Evolutionary conservation across 2,329 filamentous ascomycete species (phyloP).

Genomic region (Fusarium sp.): DNA sequence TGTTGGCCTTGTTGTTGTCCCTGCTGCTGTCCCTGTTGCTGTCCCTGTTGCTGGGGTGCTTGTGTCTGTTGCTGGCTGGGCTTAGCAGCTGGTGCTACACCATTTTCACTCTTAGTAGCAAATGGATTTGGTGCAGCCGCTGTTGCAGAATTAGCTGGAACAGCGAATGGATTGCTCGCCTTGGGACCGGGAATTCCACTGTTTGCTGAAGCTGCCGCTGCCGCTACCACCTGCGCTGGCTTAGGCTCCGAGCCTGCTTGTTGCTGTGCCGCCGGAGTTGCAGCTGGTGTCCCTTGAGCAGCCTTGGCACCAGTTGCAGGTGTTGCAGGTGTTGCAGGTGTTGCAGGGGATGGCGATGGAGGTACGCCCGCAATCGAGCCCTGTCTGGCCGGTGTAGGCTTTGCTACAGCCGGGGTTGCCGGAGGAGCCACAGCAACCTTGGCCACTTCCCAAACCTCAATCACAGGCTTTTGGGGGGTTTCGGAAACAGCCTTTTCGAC

Average conservation of each 20-base stretch:
- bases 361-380: conserved; percentile 33
- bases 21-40: conserved; percentile 15
- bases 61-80: conserved; percentile 24
- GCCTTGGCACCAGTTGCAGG: conserved; percentile 13
- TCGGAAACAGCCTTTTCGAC: conserved; percentile 85
- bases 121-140: conserved; percentile 44
- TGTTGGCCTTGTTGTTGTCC: conserved; percentile 29
- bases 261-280: conserved; percentile 21
- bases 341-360: conserved; percentile 38
- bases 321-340: conserved; percentile 17
- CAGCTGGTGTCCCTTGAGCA: conserved; percentile 16
- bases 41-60: too few relatives aligned
- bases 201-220: conserved; percentile 21
- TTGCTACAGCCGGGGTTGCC: conserved; percentile 35
- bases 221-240: conserved; percentile 18
- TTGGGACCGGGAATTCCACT: conserved; percentile 39
- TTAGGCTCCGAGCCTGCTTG: conserved; percentile 27
- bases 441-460: conserved; percentile 85
- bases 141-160: conserved; percentile 22
- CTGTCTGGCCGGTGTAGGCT: conserved; percentile 39
- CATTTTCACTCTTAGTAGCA: conserved; percentile 33
- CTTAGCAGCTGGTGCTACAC: conserved; percentile 23
- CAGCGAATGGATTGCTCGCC: conserved; percentile 48
- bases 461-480: conserved; percentile 84
- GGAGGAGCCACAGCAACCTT: conserved; percentile 60